Base-by-base conservation (phyloP, 2,329 filamentous ascomycete species). In the Cadophora sp. region DNA sequence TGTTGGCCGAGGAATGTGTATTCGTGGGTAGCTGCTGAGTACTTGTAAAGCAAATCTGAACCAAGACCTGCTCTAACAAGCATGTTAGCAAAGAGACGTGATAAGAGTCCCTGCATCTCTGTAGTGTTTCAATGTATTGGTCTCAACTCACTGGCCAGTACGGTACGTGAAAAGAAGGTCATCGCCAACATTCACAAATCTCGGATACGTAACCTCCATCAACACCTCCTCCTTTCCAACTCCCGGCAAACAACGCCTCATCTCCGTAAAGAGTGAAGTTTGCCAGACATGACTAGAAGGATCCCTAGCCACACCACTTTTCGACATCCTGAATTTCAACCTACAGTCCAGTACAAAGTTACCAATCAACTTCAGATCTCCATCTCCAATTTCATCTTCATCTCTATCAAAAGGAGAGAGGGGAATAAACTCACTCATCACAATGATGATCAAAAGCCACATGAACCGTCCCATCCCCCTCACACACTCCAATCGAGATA, bases 381-480 rank as follows among this genome's bases (percentile, higher is more conserved):
- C n/a, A n/a, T n/a, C n/a, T 30, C 27, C 27, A 20, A 6, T 48
- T n/a, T 48, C 45, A 48, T 22, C 43, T 48, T n/a, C 7, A 1
- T 13, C 45, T 48, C 1, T 11, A 18, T 55, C 13, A 55, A n/a
- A n/a, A n/a, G n/a, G n/a, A n/a, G 27, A 20, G 3, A 16, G 51
- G 11, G 6, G 30, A 47, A 39, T 2, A 39, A 62, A 45, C 71
- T 67, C 50, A 74, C 73, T 55, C 48, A 60, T 71, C 68, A 67
- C 73, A 74, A 59, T 73, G 72, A 58, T 73, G 68, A 65, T 74
- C 72, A 64, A 71, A 74, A 24, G 71, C 68, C 22, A 74, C 30
- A 67, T 74, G 72, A 14, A 75, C 69, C 16, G 67, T 73, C 11
- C 71, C 71, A 65, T 73, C 72, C 4, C 69, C 72, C 20, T 63